A percentile compares a stretch with the other conserved stretches of the same genome.
Evolutionary conservation across 2,329 filamentous ascomycete species (phyloP).

Genomic region (Xylariaceae sp.): DNA sequence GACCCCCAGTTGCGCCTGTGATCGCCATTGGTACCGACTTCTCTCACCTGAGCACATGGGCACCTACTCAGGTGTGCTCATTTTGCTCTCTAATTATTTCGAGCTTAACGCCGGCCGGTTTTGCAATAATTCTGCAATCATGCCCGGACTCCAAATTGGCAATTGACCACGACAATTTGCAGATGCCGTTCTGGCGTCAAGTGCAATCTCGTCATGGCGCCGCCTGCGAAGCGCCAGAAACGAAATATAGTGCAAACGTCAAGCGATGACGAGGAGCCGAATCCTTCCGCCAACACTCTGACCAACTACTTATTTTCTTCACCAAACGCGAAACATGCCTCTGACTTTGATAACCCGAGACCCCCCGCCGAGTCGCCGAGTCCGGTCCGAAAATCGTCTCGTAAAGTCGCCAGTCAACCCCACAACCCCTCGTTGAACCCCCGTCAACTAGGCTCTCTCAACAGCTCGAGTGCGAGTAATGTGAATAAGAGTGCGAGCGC

Average conservation of each 20-base stretch:
- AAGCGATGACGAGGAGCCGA: slow-evolving; percentile 44
- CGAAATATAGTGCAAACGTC: slow-evolving; percentile 49
- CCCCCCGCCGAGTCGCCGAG: slow-evolving; percentile 23
- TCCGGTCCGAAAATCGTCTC: slow-evolving; percentile 25
- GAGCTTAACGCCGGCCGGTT: neutral
- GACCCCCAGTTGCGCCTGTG: too few species aligned
- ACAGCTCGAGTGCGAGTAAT: slow-evolving; percentile 22
- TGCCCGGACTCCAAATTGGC: neutral
- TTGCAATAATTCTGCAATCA: neutral
- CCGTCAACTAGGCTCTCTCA: slow-evolving; percentile 25
- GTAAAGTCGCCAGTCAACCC: slow-evolving; percentile 17
- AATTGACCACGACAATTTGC: slow-evolving; percentile 2
- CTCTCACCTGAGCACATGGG: too few species aligned
- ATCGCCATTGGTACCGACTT: too few species aligned
- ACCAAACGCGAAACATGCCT: slow-evolving; percentile 36
- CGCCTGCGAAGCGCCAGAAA: slow-evolving; percentile 54
- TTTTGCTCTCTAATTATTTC: too few species aligned
- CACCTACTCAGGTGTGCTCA: too few species aligned
- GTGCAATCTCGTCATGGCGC: slow-evolving; percentile 42
- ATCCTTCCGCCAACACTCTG: slow-evolving; percentile 40
- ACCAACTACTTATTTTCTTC: slow-evolving; percentile 51
- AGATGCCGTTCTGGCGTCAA: slow-evolving; percentile 24
- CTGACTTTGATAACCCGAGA: slow-evolving; percentile 21
- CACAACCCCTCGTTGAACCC: slow-evolving; percentile 23
- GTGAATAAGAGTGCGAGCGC: slow-evolving; percentile 36